phyloP scores from a whole-genome alignment of 148 eudicot genomes.

The Silene conica region DNA sequence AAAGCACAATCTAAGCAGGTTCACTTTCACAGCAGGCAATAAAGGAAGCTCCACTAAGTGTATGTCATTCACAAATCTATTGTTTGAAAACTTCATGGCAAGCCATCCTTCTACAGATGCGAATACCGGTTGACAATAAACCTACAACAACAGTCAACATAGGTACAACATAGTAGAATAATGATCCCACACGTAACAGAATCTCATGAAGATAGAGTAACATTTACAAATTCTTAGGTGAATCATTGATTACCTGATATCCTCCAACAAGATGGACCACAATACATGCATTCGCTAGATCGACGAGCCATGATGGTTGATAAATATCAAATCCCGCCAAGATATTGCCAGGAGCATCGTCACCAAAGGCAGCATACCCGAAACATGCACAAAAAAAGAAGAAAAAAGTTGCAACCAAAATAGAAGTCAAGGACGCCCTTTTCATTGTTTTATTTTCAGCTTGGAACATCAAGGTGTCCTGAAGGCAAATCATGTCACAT shows the following conservation, averaged over 20 bases:
- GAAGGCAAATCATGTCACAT: conserved; percentile 4
- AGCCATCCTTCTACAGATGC: conserved; percentile 50
- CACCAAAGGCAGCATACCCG: conserved; percentile 84
- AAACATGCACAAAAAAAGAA: conserved; percentile 67
- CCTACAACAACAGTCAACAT: conserved; percentile 19
- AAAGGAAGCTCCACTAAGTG: conserved; percentile 36
- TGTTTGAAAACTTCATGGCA: conserved; percentile 29
- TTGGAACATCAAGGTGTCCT: conserved; percentile 66
- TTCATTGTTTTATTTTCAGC: conserved; percentile 70
- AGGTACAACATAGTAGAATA: too few species aligned
- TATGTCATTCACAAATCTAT: conserved; percentile 27
- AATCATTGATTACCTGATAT: conserved; percentile 49
- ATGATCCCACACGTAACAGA: too few species aligned
- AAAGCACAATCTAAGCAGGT: conserved; percentile 46
- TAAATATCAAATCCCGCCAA: conserved; percentile 64
- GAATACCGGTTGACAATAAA: conserved; percentile 39
- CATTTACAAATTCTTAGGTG: too few species aligned
- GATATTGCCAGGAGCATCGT: conserved; percentile 63
- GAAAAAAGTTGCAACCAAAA: conserved; percentile 50
- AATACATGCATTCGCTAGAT: conserved; percentile 66
- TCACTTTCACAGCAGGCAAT: conserved; percentile 33
- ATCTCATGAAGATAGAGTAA: too few species aligned
- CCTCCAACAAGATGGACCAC: conserved; percentile 68
- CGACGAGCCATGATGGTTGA: conserved; percentile 64
- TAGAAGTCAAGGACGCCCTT: conserved; percentile 46